Percentiles rank a stretch among this genome's conserved stretches.
These are phyloP conservation scores for Ustilago cynodontis DNA, from an alignment of 1,284 basidiomycete genomes.

Conservation along the genomic window DNA sequence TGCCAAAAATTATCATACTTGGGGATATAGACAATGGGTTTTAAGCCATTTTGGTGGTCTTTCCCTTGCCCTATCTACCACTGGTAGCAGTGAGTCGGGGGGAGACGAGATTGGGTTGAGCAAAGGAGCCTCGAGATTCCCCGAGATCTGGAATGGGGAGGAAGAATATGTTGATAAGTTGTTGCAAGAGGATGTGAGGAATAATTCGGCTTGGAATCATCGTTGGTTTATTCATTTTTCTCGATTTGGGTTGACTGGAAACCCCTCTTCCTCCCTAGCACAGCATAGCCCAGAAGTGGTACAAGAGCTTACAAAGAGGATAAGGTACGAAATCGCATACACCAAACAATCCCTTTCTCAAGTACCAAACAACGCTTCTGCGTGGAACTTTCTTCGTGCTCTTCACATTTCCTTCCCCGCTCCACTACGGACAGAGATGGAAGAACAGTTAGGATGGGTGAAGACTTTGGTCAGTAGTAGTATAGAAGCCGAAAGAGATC, in stretches of 20 bases:
- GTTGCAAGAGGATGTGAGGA: constrained; percentile 83
- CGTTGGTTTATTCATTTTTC: constrained; percentile 89
- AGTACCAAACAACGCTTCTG: constrained; percentile 60
- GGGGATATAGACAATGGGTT: constrained; percentile 67
- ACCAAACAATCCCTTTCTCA: constrained; percentile 33
- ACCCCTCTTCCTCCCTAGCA: not conserved
- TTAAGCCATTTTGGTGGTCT: constrained; percentile 63
- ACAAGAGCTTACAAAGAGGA: constrained; percentile 35
- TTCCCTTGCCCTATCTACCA: not conserved
- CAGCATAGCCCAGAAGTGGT: not conserved
- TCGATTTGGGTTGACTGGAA: constrained; percentile 28
- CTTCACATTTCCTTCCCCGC: constrained; percentile 18
- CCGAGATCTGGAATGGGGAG: constrained; percentile 81
- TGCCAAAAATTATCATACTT: constrained; percentile 68
- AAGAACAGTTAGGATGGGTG: constrained; percentile 12
- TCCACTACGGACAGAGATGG: not conserved
- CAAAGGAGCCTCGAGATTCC: constrained; percentile 30
- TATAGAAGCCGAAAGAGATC: constrained; percentile 33
- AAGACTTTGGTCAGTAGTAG: constrained; percentile 29
- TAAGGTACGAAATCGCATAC: constrained; percentile 45
- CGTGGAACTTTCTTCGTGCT: constrained; percentile 66
- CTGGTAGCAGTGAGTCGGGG: too few relatives aligned
- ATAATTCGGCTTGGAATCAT: constrained; percentile 99
- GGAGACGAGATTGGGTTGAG: not conserved
- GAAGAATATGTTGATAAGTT: constrained; percentile 81